Evolutionary conservation across 169 alveolate genomes (phyloP).

Genomic region (Plasmodium cynomolgi): DNA sequence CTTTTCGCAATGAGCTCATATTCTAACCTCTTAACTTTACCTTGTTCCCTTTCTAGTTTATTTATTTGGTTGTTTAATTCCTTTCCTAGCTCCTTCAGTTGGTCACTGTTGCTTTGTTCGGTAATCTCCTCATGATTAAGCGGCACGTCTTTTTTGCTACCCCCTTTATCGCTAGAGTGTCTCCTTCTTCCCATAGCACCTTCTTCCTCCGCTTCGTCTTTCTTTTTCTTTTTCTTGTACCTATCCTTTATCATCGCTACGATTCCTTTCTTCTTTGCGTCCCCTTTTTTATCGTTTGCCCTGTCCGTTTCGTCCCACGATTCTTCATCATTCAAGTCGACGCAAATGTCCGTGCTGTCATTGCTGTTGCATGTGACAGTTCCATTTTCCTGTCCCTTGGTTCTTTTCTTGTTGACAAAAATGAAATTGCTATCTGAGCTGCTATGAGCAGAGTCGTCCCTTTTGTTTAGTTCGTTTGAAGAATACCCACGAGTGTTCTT

Average conservation of each 20-base stretch:
- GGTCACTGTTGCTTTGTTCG: neutral
- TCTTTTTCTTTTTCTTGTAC: neutral
- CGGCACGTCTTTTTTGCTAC: neutral
- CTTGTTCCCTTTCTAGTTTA: constrained; percentile 65
- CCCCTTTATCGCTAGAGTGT: neutral
- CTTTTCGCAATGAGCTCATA: constrained; percentile 75
- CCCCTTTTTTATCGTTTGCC: neutral
- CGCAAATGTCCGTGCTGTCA: constrained; percentile 35
- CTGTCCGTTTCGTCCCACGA: constrained; percentile 58
- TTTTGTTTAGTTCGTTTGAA: neutral
- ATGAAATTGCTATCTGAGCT: neutral
- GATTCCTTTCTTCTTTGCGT: neutral
- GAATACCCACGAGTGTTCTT: neutral
- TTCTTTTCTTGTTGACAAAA: constrained; percentile 2
- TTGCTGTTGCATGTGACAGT: constrained; percentile 7
- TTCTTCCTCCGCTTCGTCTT: neutral
- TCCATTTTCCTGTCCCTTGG: neutral
- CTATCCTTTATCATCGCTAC: neutral
- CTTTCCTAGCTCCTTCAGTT: constrained; percentile 27
- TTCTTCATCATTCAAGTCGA: constrained; percentile 67
- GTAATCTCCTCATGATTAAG: neutral
- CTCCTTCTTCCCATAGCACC: neutral
- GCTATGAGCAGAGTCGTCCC: neutral
- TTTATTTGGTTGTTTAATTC: constrained; percentile 53
- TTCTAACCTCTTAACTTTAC: constrained; percentile 69